Conservation (phyloP, 75 land plant species). For the Azolla pinnata region DNA sequence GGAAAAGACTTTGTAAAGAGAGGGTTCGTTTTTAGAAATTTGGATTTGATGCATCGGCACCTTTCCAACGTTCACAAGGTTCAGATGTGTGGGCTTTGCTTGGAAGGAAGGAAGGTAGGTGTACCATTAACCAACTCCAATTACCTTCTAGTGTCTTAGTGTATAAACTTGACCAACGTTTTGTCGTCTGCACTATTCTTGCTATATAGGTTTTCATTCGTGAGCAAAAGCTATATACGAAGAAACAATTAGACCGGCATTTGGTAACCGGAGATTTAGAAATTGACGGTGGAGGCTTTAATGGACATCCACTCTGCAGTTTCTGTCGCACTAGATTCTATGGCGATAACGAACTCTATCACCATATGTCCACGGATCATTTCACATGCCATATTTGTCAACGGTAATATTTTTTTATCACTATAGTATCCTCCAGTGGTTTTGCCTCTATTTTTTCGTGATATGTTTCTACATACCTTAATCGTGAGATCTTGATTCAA, state of each 20-base stretch:
- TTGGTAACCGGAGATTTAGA: constrained; percentile 67
- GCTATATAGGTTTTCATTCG: constrained; percentile 68
- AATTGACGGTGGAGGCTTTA: constrained; percentile 92
- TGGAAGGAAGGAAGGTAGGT: constrained; percentile 97
- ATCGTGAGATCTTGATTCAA: background rate
- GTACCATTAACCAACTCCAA: background rate
- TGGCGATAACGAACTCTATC: constrained; percentile 90
- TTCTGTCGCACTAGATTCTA: constrained; percentile 83
- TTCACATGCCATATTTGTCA: constrained; percentile 95
- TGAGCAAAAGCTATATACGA: constrained; percentile 88
- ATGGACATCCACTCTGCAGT: constrained; percentile 86
- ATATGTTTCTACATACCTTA: background rate
- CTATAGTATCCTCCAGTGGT: no score
- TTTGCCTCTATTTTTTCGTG: background rate
- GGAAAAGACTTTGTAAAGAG: constrained; percentile 38
- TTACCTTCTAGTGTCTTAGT: background rate
- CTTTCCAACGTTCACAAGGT: constrained; percentile 52
- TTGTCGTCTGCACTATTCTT: background rate
- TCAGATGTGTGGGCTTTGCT: constrained; percentile 77
- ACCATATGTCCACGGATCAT: constrained; percentile 95
- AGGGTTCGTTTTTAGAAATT: constrained; percentile 41
- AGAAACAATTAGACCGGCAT: constrained; percentile 71
- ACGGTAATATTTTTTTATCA: constrained; percentile 49
- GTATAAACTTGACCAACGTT: constrained; percentile 2
- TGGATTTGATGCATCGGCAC: constrained; percentile 75